phyloP scores from a whole-genome alignment of 2,329 filamentous ascomycete genomes.

The Teratosphaeria viscida region DNA sequence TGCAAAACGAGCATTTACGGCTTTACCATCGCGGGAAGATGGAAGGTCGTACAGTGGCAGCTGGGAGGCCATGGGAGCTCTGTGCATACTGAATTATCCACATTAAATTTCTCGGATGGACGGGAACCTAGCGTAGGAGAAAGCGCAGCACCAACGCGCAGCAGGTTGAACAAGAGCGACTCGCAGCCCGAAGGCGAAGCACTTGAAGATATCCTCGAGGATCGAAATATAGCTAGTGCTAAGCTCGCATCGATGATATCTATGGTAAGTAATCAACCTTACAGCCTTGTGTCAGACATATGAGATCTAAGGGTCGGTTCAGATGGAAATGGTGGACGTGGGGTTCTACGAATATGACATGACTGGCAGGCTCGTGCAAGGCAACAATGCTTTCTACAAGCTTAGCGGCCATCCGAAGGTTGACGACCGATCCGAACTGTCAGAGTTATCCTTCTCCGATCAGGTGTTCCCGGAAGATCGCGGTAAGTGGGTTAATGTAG shows the following conservation, averaged over 20 bases:
- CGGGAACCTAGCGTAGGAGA: background rate
- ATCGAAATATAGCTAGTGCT: conserved; percentile 7
- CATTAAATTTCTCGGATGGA: background rate
- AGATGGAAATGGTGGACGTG: conserved; percentile 14
- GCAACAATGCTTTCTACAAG: conserved; percentile 12
- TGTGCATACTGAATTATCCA: background rate
- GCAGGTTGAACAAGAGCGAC: background rate
- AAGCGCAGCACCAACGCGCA: background rate
- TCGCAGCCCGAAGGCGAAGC: background rate
- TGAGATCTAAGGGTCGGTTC: too few species aligned
- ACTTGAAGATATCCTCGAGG: background rate
- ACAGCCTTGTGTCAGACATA: too few species aligned
- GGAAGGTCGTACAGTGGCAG: background rate
- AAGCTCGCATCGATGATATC: conserved; percentile 5
- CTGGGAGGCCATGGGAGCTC: background rate
- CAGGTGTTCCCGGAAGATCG: conserved; percentile 11
- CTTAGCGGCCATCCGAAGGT: conserved; percentile 9
- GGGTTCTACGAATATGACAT: conserved; percentile 13
- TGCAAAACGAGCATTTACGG: background rate
- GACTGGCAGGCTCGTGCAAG: conserved; percentile 10
- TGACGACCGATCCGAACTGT: background rate
- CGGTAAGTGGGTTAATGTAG: background rate
- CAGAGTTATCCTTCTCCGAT: conserved; percentile 5
- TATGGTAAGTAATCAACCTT: conserved; percentile 1
- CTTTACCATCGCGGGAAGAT: background rate